A percentile compares a stretch with the other conserved stretches of the same genome.
Evolutionary conservation across 75 land plant species (phyloP).

Genomic region (Sequoia sempervirens): DNA sequence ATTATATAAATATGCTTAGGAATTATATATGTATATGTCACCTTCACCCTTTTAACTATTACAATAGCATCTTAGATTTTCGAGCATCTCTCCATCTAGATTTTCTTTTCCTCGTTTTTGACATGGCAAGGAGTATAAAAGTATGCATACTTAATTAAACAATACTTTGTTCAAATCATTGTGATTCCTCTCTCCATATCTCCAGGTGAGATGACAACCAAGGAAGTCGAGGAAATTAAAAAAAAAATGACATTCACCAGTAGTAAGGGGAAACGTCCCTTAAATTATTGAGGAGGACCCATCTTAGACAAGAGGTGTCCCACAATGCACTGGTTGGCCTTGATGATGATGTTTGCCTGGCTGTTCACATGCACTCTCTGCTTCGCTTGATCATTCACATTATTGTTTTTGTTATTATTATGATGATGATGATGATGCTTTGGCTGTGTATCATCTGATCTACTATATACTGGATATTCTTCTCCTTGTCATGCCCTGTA

Average conservation of each 20-base stretch:
- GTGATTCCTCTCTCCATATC: neutral
- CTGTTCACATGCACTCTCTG: slow-evolving; percentile 6
- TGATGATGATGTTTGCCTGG: neutral
- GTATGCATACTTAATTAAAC: neutral
- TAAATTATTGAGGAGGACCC: slow-evolving; percentile 3
- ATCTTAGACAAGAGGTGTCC: neutral
- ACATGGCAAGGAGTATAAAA: neutral
- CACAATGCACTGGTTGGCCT: neutral
- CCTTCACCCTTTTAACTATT: neutral
- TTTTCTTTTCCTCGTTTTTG: neutral
- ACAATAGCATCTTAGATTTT: neutral
- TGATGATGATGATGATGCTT: neutral
- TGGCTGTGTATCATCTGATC: neutral
- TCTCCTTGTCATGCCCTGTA: neutral
- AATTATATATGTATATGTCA: neutral
- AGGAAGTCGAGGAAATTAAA: neutral
- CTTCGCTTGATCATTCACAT: neutral
- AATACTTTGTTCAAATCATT: neutral
- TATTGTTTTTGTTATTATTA: neutral
- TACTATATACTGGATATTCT: neutral
- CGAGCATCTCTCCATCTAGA: neutral
- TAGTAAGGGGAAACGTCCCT: neutral
- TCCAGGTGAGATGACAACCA: neutral
- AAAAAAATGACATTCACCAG: neutral
- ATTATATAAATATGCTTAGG: too few species aligned